Percentiles rank a stretch among this genome's conserved stretches.
Evolutionary conservation across 495 filamentous ascomycete species (phyloP).

Genomic region (Talaromyces adpressus): DNA sequence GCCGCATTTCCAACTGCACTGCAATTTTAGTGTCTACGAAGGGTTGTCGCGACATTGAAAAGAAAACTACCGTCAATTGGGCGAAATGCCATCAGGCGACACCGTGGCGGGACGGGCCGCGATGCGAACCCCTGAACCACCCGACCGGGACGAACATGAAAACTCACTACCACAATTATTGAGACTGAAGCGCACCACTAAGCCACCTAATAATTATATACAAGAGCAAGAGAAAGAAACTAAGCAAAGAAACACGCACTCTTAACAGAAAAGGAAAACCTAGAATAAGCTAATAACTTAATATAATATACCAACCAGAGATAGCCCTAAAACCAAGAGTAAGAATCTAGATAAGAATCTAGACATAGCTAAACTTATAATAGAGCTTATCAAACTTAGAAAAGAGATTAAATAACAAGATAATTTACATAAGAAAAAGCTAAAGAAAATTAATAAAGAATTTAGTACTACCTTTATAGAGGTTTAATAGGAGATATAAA

Average conservation of each 20-base stretch:
- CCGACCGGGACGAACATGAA: constrained; percentile 18
- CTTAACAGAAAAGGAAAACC: neutral
- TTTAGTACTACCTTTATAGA: neutral
- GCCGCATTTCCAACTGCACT: too few species aligned
- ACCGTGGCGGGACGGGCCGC: constrained; percentile 14
- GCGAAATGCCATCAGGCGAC: neutral
- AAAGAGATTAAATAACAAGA: neutral
- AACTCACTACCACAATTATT: constrained; percentile 12
- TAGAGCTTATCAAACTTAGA: neutral
- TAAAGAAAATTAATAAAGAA: neutral
- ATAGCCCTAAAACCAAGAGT: neutral
- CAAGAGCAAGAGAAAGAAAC: constrained; percentile 13
- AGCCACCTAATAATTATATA: constrained; percentile 9
- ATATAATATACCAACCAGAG: neutral
- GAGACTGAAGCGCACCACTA: constrained; percentile 14
- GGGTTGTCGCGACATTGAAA: too few species aligned
- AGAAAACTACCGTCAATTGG: neutral
- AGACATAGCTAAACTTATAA: neutral
- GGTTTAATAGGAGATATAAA: neutral
- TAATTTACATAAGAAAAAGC: neutral
- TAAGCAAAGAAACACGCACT: constrained; percentile 10
- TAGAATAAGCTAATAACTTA: neutral
- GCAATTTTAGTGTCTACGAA: too few species aligned
- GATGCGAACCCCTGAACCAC: constrained; percentile 21
- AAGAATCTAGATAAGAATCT: neutral